Conservation (phyloP, 1,139 yeast species). For the Sugiyamaella castrensis region DNA sequence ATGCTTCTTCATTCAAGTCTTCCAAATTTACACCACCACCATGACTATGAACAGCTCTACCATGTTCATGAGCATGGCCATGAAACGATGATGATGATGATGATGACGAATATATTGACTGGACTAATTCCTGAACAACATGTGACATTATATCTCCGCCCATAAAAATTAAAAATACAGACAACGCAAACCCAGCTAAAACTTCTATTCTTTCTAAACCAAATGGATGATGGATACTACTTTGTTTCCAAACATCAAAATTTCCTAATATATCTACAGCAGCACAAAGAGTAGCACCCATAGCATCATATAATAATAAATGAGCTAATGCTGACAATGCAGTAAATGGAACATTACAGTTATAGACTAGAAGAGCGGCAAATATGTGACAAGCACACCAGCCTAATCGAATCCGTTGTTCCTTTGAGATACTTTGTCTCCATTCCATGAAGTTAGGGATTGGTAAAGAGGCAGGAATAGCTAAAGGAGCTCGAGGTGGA, state of each 20-base stretch:
- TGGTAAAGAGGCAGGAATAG: conserved; percentile 75
- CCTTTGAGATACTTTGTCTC: conserved; percentile 48
- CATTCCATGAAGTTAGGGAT: conserved; percentile 72
- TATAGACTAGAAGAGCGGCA: conserved; percentile 54
- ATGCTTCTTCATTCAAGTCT: conserved; percentile 34
- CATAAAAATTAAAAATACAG: conserved; percentile 82
- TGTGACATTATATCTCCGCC: conserved; percentile 89
- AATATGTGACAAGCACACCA: conserved; percentile 70
- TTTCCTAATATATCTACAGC: conserved; percentile 78
- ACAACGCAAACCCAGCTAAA: conserved; percentile 79
- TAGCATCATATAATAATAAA: conserved; percentile 78
- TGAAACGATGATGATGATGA: conserved; percentile 20
- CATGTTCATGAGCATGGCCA: conserved; percentile 49
- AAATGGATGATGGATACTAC: conserved; percentile 85
- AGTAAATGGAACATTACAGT: conserved; percentile 51
- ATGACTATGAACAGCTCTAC: conserved; percentile 43
- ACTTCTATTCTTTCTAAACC: conserved; percentile 89
- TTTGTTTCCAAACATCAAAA: conserved; percentile 85
- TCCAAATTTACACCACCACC: conserved; percentile 25
- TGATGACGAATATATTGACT: conserved; percentile 45
- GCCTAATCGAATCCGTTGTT: conserved; percentile 54
- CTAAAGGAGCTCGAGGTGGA: conserved; percentile 63
- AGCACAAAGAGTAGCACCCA: conserved; percentile 70
- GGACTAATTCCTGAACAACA: conserved; percentile 67
- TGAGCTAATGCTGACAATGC: conserved; percentile 82